Conservation (phyloP, 2,329 filamentous ascomycete species). For the Verticillium klebahnii region DNA sequence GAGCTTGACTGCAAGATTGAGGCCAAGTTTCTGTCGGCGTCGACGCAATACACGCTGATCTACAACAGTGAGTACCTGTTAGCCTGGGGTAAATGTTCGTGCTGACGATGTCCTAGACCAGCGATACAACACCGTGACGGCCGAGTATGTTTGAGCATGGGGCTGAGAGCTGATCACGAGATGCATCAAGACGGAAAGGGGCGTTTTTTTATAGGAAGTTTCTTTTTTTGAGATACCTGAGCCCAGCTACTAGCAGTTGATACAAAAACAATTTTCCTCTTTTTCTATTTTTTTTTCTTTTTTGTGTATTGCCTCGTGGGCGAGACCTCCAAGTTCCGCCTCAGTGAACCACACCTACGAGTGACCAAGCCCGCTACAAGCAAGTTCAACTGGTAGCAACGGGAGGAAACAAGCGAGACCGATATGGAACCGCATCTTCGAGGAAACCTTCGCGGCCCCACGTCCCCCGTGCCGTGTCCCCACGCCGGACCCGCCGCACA, state of each 20-base stretch:
- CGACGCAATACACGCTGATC: constrained; percentile 37
- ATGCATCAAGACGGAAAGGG: neutral
- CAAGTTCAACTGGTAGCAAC: too few species aligned
- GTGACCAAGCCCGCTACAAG: too few species aligned
- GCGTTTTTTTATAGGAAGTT: too few species aligned
- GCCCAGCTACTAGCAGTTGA: neutral
- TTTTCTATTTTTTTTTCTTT: too few species aligned
- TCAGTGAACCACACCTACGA: too few species aligned
- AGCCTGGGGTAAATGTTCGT: neutral
- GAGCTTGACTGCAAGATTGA: constrained; percentile 34
- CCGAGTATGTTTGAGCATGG: constrained; percentile 32
- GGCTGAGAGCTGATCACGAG: neutral
- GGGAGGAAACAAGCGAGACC: too few species aligned
- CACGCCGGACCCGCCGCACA: neutral
- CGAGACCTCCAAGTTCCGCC: too few species aligned
- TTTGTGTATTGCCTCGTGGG: too few species aligned
- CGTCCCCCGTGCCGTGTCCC: neutral
- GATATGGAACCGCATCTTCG: too few species aligned
- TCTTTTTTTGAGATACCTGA: neutral
- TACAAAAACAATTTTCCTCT: neutral
- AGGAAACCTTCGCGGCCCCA: too few species aligned
- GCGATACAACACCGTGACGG: constrained; percentile 35
- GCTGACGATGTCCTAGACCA: constrained; percentile 24
- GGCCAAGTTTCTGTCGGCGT: constrained; percentile 34
- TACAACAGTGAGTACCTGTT: constrained; percentile 29